These are phyloP conservation scores for Cryptococcus sp. DNA, from an alignment of 1,284 basidiomycete genomes.

Conservation along the genomic window DNA sequence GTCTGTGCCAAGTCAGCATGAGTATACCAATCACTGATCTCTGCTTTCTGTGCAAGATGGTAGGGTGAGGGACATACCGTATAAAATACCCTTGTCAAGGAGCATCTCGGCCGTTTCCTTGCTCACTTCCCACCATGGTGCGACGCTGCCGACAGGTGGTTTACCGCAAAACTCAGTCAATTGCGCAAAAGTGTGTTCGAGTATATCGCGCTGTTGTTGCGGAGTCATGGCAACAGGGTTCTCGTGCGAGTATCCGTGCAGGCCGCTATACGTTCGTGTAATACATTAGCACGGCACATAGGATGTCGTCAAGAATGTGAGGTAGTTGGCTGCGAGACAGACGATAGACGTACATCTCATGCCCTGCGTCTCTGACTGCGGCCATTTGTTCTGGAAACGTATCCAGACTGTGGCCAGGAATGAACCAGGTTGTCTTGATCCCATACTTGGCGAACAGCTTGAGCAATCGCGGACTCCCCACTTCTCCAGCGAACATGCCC, in stretches of 20 bases:
- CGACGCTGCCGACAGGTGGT: constrained; percentile 67
- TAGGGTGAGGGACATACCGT: constrained; percentile 57
- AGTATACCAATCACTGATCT: neutral
- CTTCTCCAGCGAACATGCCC: constrained; percentile 62
- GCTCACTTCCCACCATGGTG: constrained; percentile 78
- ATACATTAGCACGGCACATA: too few species aligned
- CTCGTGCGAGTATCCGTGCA: constrained; percentile 76
- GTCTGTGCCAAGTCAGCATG: constrained; percentile 19
- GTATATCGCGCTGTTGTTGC: constrained; percentile 70
- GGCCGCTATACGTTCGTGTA: constrained; percentile 50
- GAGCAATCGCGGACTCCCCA: constrained; percentile 66
- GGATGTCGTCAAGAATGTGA: too few species aligned
- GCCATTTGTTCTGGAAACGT: constrained; percentile 54
- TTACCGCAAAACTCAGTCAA: constrained; percentile 69
- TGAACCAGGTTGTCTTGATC: constrained; percentile 71
- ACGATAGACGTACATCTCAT: constrained; percentile 49
- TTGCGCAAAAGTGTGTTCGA: constrained; percentile 67
- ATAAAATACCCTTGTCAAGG: constrained; percentile 72
- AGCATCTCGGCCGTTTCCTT: constrained; percentile 68
- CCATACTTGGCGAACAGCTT: constrained; percentile 72
- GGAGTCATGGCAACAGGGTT: constrained; percentile 66
- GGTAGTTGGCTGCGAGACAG: too few species aligned
- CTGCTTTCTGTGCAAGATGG: neutral
- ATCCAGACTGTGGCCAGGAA: constrained; percentile 58
- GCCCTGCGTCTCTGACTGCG: constrained; percentile 53